Conservation (phyloP, 2,329 filamentous ascomycete species). For the Neonectria hederae region DNA sequence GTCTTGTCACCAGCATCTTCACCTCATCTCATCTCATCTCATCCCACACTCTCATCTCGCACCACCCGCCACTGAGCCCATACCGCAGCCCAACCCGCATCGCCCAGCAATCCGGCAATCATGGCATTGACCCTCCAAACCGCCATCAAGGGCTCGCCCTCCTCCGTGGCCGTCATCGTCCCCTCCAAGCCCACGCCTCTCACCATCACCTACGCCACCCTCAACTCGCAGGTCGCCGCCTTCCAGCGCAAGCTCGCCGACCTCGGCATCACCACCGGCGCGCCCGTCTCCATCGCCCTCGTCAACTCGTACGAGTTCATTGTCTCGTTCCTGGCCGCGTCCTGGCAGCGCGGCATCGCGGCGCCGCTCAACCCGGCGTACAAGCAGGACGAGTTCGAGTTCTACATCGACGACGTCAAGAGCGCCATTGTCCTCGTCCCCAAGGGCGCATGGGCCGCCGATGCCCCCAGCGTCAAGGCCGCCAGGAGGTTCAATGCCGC, state of each 20-base stretch:
- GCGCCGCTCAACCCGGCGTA: constrained; percentile 89
- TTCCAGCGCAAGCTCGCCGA: constrained; percentile 83
- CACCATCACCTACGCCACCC: constrained; percentile 74
- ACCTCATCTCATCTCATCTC: not conserved
- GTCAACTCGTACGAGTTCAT: constrained; percentile 91
- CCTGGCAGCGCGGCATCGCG: constrained; percentile 85
- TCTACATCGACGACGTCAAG: constrained; percentile 88
- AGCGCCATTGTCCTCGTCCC: constrained; percentile 83
- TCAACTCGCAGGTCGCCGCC: constrained; percentile 70
- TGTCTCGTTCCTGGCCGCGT: constrained; percentile 83
- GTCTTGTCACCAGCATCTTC: not conserved
- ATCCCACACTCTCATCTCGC: not conserved
- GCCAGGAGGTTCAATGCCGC: constrained; percentile 82
- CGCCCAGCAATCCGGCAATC: constrained; percentile 7
- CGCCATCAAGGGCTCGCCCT: constrained; percentile 57
- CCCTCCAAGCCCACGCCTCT: constrained; percentile 71
- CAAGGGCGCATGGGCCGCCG: constrained; percentile 70
- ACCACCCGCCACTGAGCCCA: not conserved
- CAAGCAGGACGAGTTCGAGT: constrained; percentile 90
- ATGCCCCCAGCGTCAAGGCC: constrained; percentile 77
- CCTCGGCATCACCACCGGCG: constrained; percentile 73
- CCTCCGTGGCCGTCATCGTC: constrained; percentile 73
- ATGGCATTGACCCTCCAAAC: constrained; percentile 60
- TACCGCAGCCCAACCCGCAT: constrained; percentile 4
- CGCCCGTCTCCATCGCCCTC: constrained; percentile 83